A percentile compares a stretch with the other conserved stretches of the same genome.
phyloP scores from a whole-genome alignment of 331 rosid genomes.

The Acacia pycnantha region DNA sequence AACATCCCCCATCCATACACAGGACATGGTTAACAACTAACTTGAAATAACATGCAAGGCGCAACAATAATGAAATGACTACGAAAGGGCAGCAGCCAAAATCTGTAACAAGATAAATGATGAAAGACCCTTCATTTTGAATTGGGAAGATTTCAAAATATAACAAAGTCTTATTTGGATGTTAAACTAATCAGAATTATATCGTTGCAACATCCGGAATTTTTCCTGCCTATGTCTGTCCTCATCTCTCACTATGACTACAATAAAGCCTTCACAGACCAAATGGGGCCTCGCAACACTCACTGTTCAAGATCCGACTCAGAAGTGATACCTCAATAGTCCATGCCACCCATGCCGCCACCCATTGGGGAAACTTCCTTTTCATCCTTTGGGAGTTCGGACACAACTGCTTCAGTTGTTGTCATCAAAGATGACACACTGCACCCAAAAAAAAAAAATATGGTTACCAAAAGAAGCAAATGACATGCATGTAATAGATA shows the following conservation, averaged over 20 bases:
- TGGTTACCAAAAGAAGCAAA: background rate
- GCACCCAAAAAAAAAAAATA: constrained; percentile 24
- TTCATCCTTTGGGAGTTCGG: constrained; percentile 73
- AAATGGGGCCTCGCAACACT: constrained; percentile 19
- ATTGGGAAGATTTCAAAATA: background rate
- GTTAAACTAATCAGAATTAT: constrained; percentile 13
- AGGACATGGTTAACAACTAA: background rate
- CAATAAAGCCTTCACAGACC: constrained; percentile 32
- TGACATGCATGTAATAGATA: background rate
- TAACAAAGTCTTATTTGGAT: constrained; percentile 4
- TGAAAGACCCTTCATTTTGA: background rate
- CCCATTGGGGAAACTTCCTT: constrained; percentile 59
- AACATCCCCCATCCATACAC: background rate
- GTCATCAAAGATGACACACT: constrained; percentile 92
- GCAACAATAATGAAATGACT: background rate
- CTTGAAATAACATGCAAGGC: background rate
- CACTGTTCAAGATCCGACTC: background rate
- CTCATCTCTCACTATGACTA: constrained; percentile 42
- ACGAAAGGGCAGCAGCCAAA: background rate
- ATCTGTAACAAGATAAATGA: background rate
- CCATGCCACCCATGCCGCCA: constrained; percentile 80
- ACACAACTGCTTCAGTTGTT: constrained; percentile 86
- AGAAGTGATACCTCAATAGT: constrained; percentile 14
- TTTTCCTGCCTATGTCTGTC: constrained; percentile 26
- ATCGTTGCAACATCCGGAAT: constrained; percentile 27